Evolutionary conservation across 2,329 filamentous ascomycete species (phyloP), one percentile per base, ranked within the genome.

Genomic region (Claviceps capensis): DNA sequence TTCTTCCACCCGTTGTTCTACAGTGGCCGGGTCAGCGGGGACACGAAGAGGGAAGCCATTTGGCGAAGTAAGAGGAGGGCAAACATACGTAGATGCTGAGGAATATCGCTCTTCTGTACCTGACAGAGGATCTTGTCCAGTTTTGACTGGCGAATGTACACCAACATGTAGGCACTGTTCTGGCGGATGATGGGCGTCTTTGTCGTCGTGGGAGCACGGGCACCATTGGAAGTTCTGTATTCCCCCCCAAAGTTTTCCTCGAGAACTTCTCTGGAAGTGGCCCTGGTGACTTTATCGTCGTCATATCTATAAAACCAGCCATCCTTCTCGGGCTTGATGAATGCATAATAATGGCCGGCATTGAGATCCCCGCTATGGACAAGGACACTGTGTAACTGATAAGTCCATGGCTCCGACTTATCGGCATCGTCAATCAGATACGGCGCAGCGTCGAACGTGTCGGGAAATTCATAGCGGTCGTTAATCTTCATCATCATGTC

Each of bases 401-500:
- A 98, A 44, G 82, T 77, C 81, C 90, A 97, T 1, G 90, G 74
- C 64, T 97, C 89, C 1, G 88, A 93, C 64, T 75, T 86, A 65
- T 96, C 90, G 26, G 88, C 88, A 55, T 88, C 83, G 23, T 88
- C 83, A 13, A 88, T 85, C 19, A 98, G 79, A 64, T 93, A 98
- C 0, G 89, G 89, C 0, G 86, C 75, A 6, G 90, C 88, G 63
- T 95, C 87, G 61, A 89, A 88, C 52, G 79, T 71, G 54, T 94
- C 87, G 1, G 88, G 88, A 58, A 93, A 95, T 62, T 94, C 88
- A 70, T 93, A 91, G 53, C 88, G 82, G 61, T 94, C 88, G 62
- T 95, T 94, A 65, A 98, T 89, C 71, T 98, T 98, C 85, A 95
- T 96, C 87, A 97, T 96, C 57, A 88, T 89, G 64, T 97, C 91